Percentiles rank a stretch among this genome's conserved stretches.
Conservation (phyloP, 805 yeast species). For the Tetrapisispora iriomotensis region DNA sequence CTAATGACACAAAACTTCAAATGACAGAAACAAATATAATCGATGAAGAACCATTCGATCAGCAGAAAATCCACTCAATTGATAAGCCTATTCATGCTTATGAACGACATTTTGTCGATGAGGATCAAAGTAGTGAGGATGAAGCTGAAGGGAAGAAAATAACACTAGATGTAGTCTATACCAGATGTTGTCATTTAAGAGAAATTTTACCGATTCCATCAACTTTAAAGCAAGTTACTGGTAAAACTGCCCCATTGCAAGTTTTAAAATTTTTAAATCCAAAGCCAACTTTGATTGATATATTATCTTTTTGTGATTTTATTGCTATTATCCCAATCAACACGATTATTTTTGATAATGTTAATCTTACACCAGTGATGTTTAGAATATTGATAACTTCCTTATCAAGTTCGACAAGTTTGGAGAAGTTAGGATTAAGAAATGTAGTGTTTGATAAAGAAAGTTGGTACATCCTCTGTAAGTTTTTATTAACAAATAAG, state of each 20-base stretch:
- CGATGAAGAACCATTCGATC: constrained; percentile 1
- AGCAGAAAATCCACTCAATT: constrained; percentile 27
- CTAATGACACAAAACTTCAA: not conserved
- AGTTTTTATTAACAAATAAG: constrained; percentile 57
- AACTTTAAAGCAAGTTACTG: constrained; percentile 70
- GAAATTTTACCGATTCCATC: constrained; percentile 91
- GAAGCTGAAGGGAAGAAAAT: constrained; percentile 23
- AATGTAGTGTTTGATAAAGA: constrained; percentile 63
- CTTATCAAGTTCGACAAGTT: constrained; percentile 49
- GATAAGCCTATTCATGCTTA: constrained; percentile 65
- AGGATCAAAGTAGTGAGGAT: constrained; percentile 9
- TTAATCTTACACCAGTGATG: constrained; percentile 64
- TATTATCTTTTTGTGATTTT: constrained; percentile 82
- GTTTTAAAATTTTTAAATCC: constrained; percentile 70
- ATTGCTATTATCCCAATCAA: constrained; percentile 75
- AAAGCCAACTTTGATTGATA: constrained; percentile 81
- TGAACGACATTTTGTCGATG: constrained; percentile 42
- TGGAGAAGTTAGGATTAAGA: constrained; percentile 66
- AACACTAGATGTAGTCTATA: constrained; percentile 59
- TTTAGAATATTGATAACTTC: constrained; percentile 63
- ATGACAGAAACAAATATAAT: not conserved
- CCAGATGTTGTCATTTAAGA: constrained; percentile 86
- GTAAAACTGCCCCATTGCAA: constrained; percentile 66
- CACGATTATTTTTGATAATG: constrained; percentile 71
- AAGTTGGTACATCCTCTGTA: constrained; percentile 75